Conservation (phyloP, 495 filamentous ascomycete genomes). For the Usnea hakonensis region DNA sequence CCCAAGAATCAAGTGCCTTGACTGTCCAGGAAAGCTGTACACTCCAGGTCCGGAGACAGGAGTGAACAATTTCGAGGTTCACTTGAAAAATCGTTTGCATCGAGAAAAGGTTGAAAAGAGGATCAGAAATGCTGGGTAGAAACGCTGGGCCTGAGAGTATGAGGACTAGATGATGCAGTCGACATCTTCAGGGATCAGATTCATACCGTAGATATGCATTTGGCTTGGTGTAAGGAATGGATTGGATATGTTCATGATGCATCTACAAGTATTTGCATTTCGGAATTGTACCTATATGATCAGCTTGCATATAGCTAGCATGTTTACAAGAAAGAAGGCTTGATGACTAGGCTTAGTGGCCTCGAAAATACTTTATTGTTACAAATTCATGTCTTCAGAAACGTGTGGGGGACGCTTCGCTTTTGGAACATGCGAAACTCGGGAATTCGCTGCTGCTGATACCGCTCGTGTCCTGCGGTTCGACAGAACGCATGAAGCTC, state of each 20-base stretch:
- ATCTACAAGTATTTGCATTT: not conserved
- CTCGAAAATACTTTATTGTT: not conserved
- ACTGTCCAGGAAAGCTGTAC: constrained; percentile 91
- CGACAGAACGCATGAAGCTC: not conserved
- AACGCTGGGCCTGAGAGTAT: not conserved
- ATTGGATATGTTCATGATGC: not conserved
- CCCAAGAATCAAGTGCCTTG: constrained; percentile 78
- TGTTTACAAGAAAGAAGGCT: not conserved
- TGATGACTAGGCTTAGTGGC: not conserved
- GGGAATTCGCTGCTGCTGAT: not conserved
- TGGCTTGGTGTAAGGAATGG: not conserved
- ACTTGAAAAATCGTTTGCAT: constrained; percentile 74
- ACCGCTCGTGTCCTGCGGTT: not conserved
- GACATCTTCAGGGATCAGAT: not conserved
- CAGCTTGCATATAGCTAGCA: not conserved
- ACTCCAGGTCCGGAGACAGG: constrained; percentile 76
- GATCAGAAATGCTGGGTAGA: constrained; percentile 18
- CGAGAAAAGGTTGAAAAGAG: constrained; percentile 63
- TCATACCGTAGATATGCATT: not conserved
- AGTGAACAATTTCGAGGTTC: constrained; percentile 82
- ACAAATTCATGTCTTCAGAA: not conserved
- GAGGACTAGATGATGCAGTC: not conserved
- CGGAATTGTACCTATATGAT: not conserved
- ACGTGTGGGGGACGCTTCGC: not conserved
- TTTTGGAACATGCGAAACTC: not conserved